Conservation (phyloP, 805 yeast species). For the Debaryomyces castellii region DNA sequence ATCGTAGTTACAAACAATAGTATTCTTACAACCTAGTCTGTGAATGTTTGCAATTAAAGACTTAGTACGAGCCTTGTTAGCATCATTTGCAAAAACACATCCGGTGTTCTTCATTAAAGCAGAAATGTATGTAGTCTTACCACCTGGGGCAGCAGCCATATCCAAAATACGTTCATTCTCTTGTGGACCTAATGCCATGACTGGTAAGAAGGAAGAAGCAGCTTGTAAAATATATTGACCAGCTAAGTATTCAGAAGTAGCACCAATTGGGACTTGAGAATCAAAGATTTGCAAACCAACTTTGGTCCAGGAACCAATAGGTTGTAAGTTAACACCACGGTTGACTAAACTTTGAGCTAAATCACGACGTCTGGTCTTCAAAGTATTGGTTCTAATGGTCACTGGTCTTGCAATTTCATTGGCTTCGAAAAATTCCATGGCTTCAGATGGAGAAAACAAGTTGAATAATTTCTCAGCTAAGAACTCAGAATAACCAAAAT, state of each 20-base stretch:
- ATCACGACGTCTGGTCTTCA: constrained; percentile 92
- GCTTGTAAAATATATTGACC: constrained; percentile 98
- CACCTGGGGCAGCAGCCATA: constrained; percentile 99
- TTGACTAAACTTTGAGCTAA: constrained; percentile 92
- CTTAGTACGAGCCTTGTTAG: constrained; percentile 94
- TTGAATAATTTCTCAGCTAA: constrained; percentile 93
- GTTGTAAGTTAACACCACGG: constrained; percentile 96
- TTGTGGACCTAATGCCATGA: constrained; percentile 96
- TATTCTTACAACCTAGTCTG: constrained; percentile 93
- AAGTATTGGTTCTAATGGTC: constrained; percentile 96
- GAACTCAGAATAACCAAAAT: constrained; percentile 89
- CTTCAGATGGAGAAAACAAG: constrained; percentile 91
- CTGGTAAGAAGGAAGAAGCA: constrained; percentile 96
- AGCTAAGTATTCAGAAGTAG: constrained; percentile 97
- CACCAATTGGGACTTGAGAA: constrained; percentile 99
- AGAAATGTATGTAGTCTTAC: constrained; percentile 91
- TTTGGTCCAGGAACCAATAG: constrained; percentile 97
- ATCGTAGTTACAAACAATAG: constrained; percentile 95
- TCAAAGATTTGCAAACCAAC: constrained; percentile 97
- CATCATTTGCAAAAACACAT: constrained; percentile 94
- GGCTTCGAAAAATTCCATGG: constrained; percentile 97
- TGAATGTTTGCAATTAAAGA: constrained; percentile 96
- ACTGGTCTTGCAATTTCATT: constrained; percentile 96
- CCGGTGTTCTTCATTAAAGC: constrained; percentile 99
- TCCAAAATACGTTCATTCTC: constrained; percentile 93